phyloP scores from a whole-genome alignment of 257 asterid genomes.

The Eucommia ulmoides region DNA sequence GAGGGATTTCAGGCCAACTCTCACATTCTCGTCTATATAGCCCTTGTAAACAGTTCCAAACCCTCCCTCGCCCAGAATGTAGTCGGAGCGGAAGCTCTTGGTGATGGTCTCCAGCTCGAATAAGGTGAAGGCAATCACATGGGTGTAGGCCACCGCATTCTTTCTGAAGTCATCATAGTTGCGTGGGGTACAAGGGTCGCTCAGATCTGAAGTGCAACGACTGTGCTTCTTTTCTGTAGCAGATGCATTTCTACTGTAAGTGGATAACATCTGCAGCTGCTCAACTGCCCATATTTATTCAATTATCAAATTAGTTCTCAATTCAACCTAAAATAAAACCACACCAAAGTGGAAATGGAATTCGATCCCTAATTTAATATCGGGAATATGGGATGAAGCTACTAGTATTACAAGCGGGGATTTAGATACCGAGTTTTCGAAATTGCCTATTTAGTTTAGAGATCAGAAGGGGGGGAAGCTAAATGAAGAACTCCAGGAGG shows the following conservation, averaged over 20 bases:
- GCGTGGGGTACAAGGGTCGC: slow-evolving; percentile 80
- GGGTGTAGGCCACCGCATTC: slow-evolving; percentile 63
- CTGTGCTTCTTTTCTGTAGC: slow-evolving; percentile 57
- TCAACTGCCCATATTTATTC: slow-evolving; percentile 55
- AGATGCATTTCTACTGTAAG: slow-evolving; percentile 30
- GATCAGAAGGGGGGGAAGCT: not conserved
- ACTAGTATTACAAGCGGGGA: not conserved
- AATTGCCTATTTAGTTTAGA: not conserved
- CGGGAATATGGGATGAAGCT: not conserved
- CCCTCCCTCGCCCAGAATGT: slow-evolving; percentile 98
- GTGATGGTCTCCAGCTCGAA: slow-evolving; percentile 97
- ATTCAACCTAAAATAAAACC: not conserved
- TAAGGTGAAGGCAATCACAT: slow-evolving; percentile 80
- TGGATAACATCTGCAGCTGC: slow-evolving; percentile 47
- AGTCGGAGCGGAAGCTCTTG: slow-evolving; percentile 95
- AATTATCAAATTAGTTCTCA: not conserved
- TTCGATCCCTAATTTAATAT: not conserved
- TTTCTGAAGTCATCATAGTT: slow-evolving; percentile 66
- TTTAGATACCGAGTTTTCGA: not conserved
- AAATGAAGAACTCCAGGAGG: not conserved
- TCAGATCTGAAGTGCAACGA: slow-evolving; percentile 75
- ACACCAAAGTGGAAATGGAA: not conserved
- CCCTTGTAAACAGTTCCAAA: slow-evolving; percentile 98
- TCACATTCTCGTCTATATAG: slow-evolving; percentile 89
- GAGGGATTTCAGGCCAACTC: slow-evolving; percentile 90